Evolutionary conservation across 1,284 basidiomycete genomes (phyloP).

Genomic region (Wolfiporia cocos): DNA sequence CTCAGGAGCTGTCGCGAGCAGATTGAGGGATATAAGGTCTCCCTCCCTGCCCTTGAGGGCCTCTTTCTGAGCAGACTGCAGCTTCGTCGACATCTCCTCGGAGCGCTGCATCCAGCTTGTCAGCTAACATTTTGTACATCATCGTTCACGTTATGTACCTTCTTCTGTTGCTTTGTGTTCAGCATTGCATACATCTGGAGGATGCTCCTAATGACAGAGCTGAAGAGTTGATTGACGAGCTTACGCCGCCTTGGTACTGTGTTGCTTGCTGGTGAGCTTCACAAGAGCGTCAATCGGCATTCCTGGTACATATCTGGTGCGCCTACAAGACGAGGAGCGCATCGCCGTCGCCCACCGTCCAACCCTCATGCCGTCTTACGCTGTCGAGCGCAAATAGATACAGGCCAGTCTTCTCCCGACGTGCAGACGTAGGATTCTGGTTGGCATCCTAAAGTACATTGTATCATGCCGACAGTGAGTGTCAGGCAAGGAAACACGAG

Average conservation of each 20-base stretch:
- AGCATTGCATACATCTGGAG: not conserved
- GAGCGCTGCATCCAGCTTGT: not conserved
- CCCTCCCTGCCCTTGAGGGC: not conserved
- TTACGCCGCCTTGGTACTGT: not conserved
- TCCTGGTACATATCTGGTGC: not conserved
- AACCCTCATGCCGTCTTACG: not conserved
- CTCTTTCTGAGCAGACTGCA: not conserved
- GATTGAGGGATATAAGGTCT: conserved; percentile 1
- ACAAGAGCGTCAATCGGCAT: not conserved
- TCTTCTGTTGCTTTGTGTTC: not conserved
- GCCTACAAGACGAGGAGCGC: not conserved
- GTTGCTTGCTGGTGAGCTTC: not conserved
- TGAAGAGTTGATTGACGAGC: not conserved
- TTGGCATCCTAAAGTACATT: not conserved
- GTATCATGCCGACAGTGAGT: not conserved
- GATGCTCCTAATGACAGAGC: not conserved
- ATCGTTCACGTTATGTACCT: not conserved
- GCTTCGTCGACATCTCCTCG: not conserved
- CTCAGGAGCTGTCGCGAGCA: not conserved
- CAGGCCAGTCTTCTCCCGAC: not conserved
- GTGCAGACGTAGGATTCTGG: no score
- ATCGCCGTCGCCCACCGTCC: conserved; percentile 3
- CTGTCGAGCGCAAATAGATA: not conserved
- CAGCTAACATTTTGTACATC: not conserved
- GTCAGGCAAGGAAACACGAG: not conserved